A percentile compares a stretch with the other conserved stretches of the same genome.
Evolutionary conservation across 768 basidiomycete species (phyloP).

Genomic region (Phallus indusiatus): DNA sequence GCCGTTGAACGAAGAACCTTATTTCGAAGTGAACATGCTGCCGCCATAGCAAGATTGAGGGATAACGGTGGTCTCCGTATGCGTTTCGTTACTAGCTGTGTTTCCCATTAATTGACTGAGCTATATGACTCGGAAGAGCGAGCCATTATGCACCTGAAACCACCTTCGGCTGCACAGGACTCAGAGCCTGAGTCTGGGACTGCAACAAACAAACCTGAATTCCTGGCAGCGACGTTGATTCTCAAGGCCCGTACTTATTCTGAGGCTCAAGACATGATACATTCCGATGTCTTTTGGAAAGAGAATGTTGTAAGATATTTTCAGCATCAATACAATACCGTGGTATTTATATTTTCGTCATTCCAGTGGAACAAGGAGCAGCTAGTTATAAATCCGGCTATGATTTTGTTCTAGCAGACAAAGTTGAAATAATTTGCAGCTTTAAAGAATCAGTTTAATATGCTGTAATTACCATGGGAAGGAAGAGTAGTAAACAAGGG

Average conservation of each 20-base stretch:
- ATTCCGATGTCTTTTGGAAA: neutral
- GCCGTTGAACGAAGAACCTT: neutral
- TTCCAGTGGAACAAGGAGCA: neutral
- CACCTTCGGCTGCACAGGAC: neutral
- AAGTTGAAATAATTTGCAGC: too few relatives aligned
- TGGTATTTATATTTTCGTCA: neutral
- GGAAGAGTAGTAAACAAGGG: too few relatives aligned
- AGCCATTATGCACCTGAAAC: neutral
- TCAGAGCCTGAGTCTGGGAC: neutral
- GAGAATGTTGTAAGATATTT: neutral
- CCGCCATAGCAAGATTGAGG: neutral
- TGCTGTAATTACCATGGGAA: too few relatives aligned
- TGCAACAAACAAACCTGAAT: neutral
- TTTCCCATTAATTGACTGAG: neutral
- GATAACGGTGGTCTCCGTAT: neutral
- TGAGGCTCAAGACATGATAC: neutral
- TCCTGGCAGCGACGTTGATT: neutral
- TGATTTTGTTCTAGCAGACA: neutral
- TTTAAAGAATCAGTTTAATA: too few relatives aligned
- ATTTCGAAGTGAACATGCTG: neutral
- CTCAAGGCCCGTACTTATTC: neutral
- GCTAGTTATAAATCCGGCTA: neutral
- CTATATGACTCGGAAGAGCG: neutral
- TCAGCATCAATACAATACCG: too few relatives aligned
- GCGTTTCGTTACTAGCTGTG: neutral